Evolutionary conservation across 371 early-diverging fungal species (phyloP), one percentile per base, ranked within the genome.

Genomic region (Mortierella polycephala): DNA sequence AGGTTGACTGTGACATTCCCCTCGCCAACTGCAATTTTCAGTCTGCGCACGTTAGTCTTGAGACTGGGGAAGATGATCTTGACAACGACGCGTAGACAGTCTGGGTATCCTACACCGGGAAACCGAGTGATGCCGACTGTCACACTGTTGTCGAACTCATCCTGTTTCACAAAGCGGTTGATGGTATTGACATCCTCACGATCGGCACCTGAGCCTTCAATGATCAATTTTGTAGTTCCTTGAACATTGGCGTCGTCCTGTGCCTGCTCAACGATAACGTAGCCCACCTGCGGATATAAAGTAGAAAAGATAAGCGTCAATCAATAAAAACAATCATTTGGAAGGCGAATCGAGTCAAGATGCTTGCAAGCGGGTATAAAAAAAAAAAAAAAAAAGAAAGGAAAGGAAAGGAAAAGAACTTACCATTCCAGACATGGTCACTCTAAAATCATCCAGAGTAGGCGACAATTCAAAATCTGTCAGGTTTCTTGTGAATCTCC

Each of bases 1-100:
- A 64, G n/a, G 10, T 60, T 52, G 10, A 69, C 45, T 1, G 64
- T 54, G 21, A 63, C 30, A 7, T 58, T 64, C 14, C 64, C 71
- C 20, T 70, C 64, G n/a, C 13, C 41, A 10, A 64, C 20, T n/a
- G 20, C 8, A 4, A 64, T 18, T 21, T 55, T 64, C 13, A 70
- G 11, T 11, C 46, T 44, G 21, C 12, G 37, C 12, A 64, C 6
- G n/a, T 8, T 39, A 14, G 14, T 45, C 2, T 16, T 41, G 9
- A 41, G 16, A 2, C 37, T 18, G 16, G 62, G 55, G 5, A 70
- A 55, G 13, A 46, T 51, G 49, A 70, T 46, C 37, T 20, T 64
- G 13, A 61, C 50, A 1, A 16, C 45, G 10, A 42, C 42, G 6
- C 42, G 8, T 37, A 64, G 16, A 21, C 71, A 64, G 10, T 64